These are phyloP conservation scores for Trichoderma sp. DNA, from an alignment of 2,329 filamentous ascomycete species.

Conservation along the genomic window DNA sequence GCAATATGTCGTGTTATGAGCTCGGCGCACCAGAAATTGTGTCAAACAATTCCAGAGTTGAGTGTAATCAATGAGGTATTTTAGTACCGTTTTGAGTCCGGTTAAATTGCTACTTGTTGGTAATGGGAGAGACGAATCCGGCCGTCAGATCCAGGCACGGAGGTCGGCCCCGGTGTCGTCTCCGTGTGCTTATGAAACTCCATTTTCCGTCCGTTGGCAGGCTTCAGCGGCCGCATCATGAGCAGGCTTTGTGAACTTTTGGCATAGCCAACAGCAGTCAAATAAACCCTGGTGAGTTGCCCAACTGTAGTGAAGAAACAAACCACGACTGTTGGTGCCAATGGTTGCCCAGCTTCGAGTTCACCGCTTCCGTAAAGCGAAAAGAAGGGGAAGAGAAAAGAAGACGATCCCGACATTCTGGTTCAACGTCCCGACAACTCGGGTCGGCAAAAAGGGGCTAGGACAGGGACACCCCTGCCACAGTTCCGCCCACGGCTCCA, in stretches of 20 bases:
- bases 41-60: neutral
- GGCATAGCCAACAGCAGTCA: neutral
- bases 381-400: neutral
- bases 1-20: neutral
- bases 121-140: neutral
- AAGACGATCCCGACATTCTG: constrained; percentile 30
- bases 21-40: neutral
- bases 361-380: neutral
- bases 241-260: neutral
- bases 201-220: neutral
- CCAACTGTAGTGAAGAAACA: too few species aligned
- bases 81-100: neutral
- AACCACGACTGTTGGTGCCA: neutral
- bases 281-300: neutral
- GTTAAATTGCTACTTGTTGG: neutral
- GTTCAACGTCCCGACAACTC: constrained; percentile 37
- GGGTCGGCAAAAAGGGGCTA: constrained; percentile 38
- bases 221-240: neutral
- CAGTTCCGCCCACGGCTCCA: constrained; percentile 21
- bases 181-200: neutral
- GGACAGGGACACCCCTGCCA: constrained; percentile 21
- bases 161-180: neutral
- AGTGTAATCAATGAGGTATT: neutral
- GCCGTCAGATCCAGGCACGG: neutral
- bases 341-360: neutral